These are phyloP conservation scores for Haplosporangium sp. DNA, from an alignment of 371 early-diverging fungal species.

Conservation along the genomic window DNA sequence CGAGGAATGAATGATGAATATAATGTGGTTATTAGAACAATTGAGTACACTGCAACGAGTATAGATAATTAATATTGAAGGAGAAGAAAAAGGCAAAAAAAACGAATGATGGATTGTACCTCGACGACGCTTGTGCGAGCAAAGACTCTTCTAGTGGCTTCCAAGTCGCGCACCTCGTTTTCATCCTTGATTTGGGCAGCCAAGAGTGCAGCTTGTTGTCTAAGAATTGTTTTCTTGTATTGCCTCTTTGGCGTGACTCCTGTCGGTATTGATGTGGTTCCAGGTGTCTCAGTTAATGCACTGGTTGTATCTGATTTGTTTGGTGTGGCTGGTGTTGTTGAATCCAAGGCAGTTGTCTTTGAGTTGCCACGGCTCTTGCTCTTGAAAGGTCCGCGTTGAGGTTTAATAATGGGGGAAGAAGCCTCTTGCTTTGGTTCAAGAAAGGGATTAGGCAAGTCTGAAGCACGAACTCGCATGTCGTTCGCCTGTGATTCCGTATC, in stretches of 20 bases:
- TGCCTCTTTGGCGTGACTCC: conserved; percentile 25
- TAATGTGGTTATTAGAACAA: not conserved
- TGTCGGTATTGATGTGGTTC: not conserved
- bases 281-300: not conserved
- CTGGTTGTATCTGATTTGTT: not conserved
- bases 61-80: not conserved
- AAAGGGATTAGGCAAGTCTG: conserved; percentile 6
- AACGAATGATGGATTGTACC: conserved; percentile 15
- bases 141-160: conserved; percentile 39
- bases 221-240: conserved; percentile 53
- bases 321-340: not conserved
- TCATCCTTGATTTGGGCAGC: conserved; percentile 51
- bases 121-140: conserved; percentile 22
- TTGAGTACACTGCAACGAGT: not conserved
- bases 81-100: not conserved
- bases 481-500: not conserved
- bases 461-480: not conserved
- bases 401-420: not conserved
- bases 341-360: not conserved
- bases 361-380: not conserved
- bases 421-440: not conserved
- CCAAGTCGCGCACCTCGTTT: conserved; percentile 39
- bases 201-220: conserved; percentile 43
- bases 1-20: not conserved
- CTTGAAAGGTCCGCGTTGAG: not conserved